Base-by-base conservation (phyloP, 2,329 filamentous ascomycete species). In the Scedosporium aurantiacum region DNA sequence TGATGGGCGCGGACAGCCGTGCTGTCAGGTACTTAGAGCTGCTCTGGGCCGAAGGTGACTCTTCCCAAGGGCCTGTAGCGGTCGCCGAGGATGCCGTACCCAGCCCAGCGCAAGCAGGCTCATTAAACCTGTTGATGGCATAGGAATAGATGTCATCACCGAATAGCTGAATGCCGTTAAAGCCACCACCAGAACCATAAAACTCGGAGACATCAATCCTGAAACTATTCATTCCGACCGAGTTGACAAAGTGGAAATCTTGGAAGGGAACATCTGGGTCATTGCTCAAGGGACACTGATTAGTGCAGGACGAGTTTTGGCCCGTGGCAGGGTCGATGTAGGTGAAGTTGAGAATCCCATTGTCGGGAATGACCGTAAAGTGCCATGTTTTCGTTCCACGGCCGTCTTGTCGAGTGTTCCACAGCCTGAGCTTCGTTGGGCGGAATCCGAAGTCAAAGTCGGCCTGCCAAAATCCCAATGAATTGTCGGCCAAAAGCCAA, bases 311-410 rank as follows among this genome's bases (percentile, higher is more conserved):
- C 32, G 78, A 75, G 61, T 87, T 86, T 58, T 82, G 76, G 27
- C 88, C 88, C 1, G 84, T 88, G 45, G 71, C 77, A 25, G 88
- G 87, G 69, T 97, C 91, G 65, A 86, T 86, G 68, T 94, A 97
- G 43, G 91, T 96, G 69, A 99, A 81, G 74, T 97, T 97, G 86
- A 99, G 90, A 71, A 99, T 97, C 60, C 94, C 94, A 64, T 89
- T 87, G 68, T 93, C 84, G 4, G 93, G 92, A 63, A 93, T 77
- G 18, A 91, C 90, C 23, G 90, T 90, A 70, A 91, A 95, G 62
- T 91, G 85, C 76, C 90, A 99, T 0, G 88, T 89, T 75, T 90
- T 89, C 32, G 92, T 96, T 32, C 94, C 92, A 65, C 91, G 86
- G 59, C 89, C 91, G 67, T 94, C 85, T 60, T 85, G 80, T 67